Evolutionary conservation across 2,329 filamentous ascomycete genomes (phyloP), one percentile per base, ranked within the genome.

Genomic region (Diaporthe citri): DNA sequence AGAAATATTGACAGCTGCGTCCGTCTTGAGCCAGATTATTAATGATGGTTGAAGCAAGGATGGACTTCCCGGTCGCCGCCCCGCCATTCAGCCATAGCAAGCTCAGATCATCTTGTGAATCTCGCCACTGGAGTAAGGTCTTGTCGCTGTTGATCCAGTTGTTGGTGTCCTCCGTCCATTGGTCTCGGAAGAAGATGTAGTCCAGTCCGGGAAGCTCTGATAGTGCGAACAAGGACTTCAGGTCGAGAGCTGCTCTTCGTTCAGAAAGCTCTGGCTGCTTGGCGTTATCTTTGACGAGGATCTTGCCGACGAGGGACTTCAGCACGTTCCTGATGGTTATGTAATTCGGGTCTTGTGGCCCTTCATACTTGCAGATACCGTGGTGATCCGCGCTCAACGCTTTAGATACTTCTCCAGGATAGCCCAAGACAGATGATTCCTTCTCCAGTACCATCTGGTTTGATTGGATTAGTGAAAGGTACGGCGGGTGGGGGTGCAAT

Each of bases 341-440:
- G 57, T 87, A 87, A 72, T 84, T 84, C 0, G 84, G 72, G 73
- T 87, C 85, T 0, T 79, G n/a, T 2, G 74, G 79, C 10, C 78
- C 79, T 9, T 79, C 75, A 62, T 81, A 87, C 71, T 87, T 87
- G 80, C 84, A 86, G 15, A 86, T 80, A 3, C 78, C 77, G 55
- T 84, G 83, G 71, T 87, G 86, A 64, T 87, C 83, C 10, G 85
- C 85, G n/a, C 8, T 25, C n/a, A 71, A 15, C 2, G 67, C 51
- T 46, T 71, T 69, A 8, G 64, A 69, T 10, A 69, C 31, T 20
- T 69, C 64, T 36, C 64, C 64, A n/a, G 64, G 46, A 28, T 69
- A 69, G 0, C 46, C 60, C 41, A 66, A n/a, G 8, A 66, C 60
- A 15, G 64, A 69, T 22, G 64, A 52, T 6, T 69, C 64, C 13